These are phyloP conservation scores for Diaporthe citri DNA, from an alignment of 2,329 filamentous ascomycete genomes.

Conservation along the genomic window DNA sequence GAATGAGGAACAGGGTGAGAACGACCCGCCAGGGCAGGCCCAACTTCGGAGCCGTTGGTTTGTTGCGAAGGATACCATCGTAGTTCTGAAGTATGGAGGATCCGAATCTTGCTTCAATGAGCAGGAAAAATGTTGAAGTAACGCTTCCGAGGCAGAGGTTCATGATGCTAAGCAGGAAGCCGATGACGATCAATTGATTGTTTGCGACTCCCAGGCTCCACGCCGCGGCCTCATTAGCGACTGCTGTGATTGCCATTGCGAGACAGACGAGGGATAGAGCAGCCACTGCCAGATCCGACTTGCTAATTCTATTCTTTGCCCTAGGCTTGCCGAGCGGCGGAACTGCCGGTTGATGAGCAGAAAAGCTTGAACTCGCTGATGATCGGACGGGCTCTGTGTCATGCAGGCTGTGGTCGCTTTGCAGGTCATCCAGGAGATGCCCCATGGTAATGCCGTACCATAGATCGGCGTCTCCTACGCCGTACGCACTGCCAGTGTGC, in stretches of 20 bases:
- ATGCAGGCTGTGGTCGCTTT: neutral
- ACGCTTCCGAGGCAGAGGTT: neutral
- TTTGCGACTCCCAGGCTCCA: neutral
- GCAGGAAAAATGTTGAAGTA: neutral
- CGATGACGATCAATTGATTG: neutral
- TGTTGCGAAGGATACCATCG: neutral
- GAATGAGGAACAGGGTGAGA: neutral
- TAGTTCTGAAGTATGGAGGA: neutral
- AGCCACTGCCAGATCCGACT: neutral
- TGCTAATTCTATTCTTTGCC: neutral
- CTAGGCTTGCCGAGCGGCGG: neutral
- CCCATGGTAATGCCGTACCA: too few relatives aligned
- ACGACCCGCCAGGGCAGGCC: neutral
- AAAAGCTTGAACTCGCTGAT: neutral
- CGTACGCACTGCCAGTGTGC: neutral
- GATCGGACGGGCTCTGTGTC: neutral
- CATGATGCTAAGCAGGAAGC: neutral
- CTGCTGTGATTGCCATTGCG: neutral
- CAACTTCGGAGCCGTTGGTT: neutral
- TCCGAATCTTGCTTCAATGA: neutral
- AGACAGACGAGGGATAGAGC: neutral
- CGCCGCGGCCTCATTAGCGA: neutral
- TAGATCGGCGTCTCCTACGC: too few relatives aligned
- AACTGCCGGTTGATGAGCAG: neutral
- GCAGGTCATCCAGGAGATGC: too few relatives aligned